Evolutionary conservation across 768 basidiomycete genomes (phyloP).

Genomic region (Tylopilus subfusipes): DNA sequence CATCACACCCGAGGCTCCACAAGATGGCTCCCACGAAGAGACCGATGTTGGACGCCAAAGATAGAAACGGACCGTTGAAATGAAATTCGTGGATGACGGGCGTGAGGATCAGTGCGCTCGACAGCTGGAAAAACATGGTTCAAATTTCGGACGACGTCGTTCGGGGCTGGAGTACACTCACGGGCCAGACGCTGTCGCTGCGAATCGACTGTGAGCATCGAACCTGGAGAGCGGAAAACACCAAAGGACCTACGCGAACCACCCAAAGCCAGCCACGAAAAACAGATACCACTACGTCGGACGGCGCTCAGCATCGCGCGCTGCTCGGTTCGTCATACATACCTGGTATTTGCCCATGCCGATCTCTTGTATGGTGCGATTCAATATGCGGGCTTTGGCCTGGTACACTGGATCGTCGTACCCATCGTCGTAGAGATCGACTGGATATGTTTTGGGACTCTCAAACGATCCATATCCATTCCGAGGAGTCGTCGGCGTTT

Average conservation of each 20-base stretch:
- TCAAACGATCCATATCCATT: background rate
- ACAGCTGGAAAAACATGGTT: conserved; percentile 26
- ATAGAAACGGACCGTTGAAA: conserved; percentile 45
- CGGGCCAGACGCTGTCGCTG: conserved; percentile 40
- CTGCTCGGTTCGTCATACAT: background rate
- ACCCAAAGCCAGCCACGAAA: conserved; percentile 39
- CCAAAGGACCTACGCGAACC: conserved; percentile 35
- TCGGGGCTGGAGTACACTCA: conserved; percentile 15
- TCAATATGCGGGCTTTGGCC: conserved; percentile 47
- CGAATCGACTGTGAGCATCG: background rate
- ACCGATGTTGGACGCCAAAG: conserved; percentile 51
- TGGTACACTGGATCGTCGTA: conserved; percentile 46
- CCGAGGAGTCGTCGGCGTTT: background rate
- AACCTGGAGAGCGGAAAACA: too few species aligned
- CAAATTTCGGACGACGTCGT: background rate
- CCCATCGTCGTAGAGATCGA: conserved; percentile 34
- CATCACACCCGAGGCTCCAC: conserved; percentile 49
- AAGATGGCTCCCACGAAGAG: conserved; percentile 47
- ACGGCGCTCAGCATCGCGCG: background rate
- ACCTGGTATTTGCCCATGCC: conserved; percentile 59
- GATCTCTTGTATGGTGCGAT: conserved; percentile 47
- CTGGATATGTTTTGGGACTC: background rate
- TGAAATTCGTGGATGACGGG: conserved; percentile 49
- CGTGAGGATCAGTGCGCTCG: conserved; percentile 44
- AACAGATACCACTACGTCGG: conserved; percentile 38